A percentile compares a stretch with the other conserved stretches of the same genome.
These are phyloP conservation scores for Crataegus laevigata DNA, from an alignment of 306 rosid species.

Conservation along the genomic window DNA sequence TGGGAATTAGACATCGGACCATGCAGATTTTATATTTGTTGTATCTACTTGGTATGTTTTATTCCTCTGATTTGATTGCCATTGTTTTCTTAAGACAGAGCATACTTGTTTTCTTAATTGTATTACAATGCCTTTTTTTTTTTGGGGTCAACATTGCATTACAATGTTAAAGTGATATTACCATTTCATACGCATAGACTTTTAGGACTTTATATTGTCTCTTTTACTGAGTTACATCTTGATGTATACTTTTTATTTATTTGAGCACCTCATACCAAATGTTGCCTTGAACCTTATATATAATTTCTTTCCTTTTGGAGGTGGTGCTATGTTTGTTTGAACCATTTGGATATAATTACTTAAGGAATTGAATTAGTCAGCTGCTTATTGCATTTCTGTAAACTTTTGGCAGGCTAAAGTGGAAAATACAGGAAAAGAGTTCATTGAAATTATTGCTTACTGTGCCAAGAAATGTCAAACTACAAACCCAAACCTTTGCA, in stretches of 20 bases:
- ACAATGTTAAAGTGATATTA: too few relatives aligned
- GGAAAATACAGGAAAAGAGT: slow-evolving; percentile 43
- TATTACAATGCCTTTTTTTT: too few relatives aligned
- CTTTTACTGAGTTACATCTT: neutral
- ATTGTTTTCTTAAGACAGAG: neutral
- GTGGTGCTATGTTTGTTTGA: slow-evolving; percentile 5
- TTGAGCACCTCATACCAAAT: neutral
- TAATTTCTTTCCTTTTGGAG: neutral
- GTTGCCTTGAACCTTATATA: slow-evolving; percentile 2
- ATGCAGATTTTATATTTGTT: neutral
- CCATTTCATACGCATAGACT: neutral
- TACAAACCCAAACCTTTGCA: slow-evolving; percentile 47
- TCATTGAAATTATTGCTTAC: slow-evolving; percentile 64
- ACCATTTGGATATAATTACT: neutral
- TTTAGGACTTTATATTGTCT: neutral
- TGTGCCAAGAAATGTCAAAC: slow-evolving; percentile 59
- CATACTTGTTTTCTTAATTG: neutral
- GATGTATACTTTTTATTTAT: neutral
- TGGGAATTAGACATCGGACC: neutral
- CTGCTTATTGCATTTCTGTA: neutral
- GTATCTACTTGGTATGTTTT: neutral
- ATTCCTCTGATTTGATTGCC: neutral
- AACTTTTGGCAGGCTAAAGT: slow-evolving; percentile 38
- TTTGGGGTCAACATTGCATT: too few relatives aligned
- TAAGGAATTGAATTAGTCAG: neutral